phyloP scores from a whole-genome alignment of 768 basidiomycete genomes.

The Leccinum ochraceum region DNA sequence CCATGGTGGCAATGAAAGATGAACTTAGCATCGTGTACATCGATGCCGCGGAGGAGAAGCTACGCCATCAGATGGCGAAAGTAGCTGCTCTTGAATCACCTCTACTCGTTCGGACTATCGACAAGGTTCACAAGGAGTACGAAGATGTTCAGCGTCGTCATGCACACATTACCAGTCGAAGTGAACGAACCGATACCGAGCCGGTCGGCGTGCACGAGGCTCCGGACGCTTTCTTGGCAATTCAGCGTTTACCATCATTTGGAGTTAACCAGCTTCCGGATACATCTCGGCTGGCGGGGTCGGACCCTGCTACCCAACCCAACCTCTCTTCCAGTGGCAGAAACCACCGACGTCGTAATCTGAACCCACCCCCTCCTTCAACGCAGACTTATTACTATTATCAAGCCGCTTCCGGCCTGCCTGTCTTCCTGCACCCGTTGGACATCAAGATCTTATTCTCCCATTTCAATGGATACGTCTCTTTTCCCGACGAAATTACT shows the following conservation, averaged over 20 bases:
- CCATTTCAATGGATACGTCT: slow-evolving; percentile 76
- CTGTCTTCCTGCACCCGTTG: slow-evolving; percentile 91
- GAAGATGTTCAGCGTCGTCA: slow-evolving; percentile 53
- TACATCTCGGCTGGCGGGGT: slow-evolving; percentile 4
- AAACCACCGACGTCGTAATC: slow-evolving; percentile 63
- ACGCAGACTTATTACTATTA: slow-evolving; percentile 95
- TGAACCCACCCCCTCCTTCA: slow-evolving; percentile 85
- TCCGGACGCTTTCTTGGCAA: slow-evolving; percentile 60
- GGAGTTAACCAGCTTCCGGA: slow-evolving; percentile 11
- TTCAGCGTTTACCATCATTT: slow-evolving; percentile 32
- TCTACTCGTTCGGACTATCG: slow-evolving; percentile 61
- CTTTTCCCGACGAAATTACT: slow-evolving; percentile 81
- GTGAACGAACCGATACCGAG: slow-evolving; percentile 21
- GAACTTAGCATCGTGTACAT: slow-evolving; percentile 78
- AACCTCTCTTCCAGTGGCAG: slow-evolving; percentile 34
- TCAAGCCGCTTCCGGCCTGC: slow-evolving; percentile 88
- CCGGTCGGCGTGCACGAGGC: slow-evolving; percentile 36
- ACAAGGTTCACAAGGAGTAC: slow-evolving; percentile 58
- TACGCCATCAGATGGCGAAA: slow-evolving; percentile 79
- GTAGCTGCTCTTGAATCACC: slow-evolving; percentile 74
- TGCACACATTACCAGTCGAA: slow-evolving; percentile 16
- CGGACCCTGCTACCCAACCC: slow-evolving; percentile 8
- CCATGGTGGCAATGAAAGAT: slow-evolving; percentile 68
- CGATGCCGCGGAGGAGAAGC: slow-evolving; percentile 71
- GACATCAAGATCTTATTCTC: slow-evolving; percentile 92